Conservation (phyloP, 495 filamentous ascomycete species). For the Xylaria castorea region DNA sequence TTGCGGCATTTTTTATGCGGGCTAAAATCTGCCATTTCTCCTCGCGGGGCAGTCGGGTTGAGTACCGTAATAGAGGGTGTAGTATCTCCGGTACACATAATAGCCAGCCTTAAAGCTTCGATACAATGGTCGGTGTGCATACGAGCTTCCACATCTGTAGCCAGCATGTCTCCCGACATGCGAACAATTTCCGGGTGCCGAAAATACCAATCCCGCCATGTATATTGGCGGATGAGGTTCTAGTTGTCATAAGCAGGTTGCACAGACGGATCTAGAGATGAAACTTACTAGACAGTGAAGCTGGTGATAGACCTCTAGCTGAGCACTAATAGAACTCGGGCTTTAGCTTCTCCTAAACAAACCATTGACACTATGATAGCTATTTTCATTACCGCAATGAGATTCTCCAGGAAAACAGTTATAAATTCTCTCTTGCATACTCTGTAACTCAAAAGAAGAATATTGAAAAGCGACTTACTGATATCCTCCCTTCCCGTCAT, state of each 20-base stretch:
- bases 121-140: conserved; percentile 2
- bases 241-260: not conserved
- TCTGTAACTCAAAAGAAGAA: not conserved
- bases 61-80: conserved; percentile 13
- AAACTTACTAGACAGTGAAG: conserved; percentile 1
- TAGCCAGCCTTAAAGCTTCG: not conserved
- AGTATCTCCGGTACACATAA: conserved; percentile 9
- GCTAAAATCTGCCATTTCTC: conserved; percentile 6
- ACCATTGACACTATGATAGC: not conserved
- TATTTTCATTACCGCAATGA: not conserved
- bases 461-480: not conserved
- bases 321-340: not conserved
- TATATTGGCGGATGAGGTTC: conserved; percentile 6
- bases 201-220: conserved; percentile 13
- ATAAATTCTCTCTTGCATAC: too few species aligned
- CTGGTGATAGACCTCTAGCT: conserved; percentile 12
- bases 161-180: not conserved
- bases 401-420: too few species aligned
- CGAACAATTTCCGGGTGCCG: conserved; percentile 4
- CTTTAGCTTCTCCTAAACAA: not conserved
- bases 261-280: not conserved
- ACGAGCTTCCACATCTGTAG: not conserved
- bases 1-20: conserved; percentile 1
- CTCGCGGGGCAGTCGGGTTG: not conserved
- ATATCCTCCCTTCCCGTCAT: conserved; percentile 17